Evolutionary conservation across 495 filamentous ascomycete genomes (phyloP), one percentile per base, ranked within the genome.

Genomic region (Neurospora pannonica): DNA sequence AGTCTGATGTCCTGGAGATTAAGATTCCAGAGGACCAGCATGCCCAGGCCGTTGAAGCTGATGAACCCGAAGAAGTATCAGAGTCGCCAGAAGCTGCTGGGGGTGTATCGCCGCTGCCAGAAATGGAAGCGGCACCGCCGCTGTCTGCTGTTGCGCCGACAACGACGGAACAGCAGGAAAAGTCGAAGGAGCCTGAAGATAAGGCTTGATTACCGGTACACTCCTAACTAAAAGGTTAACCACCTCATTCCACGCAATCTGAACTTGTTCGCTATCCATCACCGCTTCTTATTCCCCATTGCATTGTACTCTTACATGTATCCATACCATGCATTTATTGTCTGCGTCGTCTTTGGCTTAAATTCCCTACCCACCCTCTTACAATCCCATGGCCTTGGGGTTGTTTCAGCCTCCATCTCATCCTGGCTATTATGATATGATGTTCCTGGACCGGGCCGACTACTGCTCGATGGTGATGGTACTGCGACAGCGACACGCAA

Each of bases 1-100:
- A 67, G 31, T 28, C 28, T n/a, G 75, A 76, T 70, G 75, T 72
- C 24, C 72, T 76, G 24, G 75, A 75, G 71, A 74, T 73, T 40
- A 75, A 76, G 42, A 31, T 54, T 36, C 43, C 54, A 6, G 42
- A 34, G 43, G n/a, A 21, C 4, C 31, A 69, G 36, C 42, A 21
- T 24, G 42, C 43, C 19, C 19, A 21, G 24, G 43, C 15, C 21
- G 28, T 60, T 34, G 42, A 46, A n/a, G 71, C 34, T 72, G 43
- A 13, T 36, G 34, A 36, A 62, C 8, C 31, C 38, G 28, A 13
- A 21, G 39, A 15, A 19, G 54, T 34, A 31, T 19, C 38, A 19
- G 36, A 43, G 21, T 67, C 31, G 9, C 13, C 21, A 69, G 28
- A 72, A 72, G 71, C 24, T 4, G 5, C 17, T 19, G 38, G 42